Evolutionary conservation across 805 yeast genomes (phyloP).

Genomic region (Diddensiella transvaalensis): DNA sequence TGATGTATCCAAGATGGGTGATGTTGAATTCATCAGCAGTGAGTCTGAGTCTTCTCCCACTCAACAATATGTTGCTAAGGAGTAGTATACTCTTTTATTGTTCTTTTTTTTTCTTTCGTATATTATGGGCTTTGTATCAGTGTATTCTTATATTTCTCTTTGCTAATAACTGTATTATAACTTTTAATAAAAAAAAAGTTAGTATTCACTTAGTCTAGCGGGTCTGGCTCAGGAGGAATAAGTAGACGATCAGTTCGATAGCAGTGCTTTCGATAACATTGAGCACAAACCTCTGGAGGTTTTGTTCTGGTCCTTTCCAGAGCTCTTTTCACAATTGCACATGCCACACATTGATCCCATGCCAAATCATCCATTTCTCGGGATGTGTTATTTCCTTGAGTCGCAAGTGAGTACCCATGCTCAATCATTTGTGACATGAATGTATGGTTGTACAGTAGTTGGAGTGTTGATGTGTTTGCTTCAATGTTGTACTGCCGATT

Average conservation of each 20-base stretch:
- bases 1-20: slow-evolving; percentile 59
- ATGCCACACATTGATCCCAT: slow-evolving; percentile 73
- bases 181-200: too few relatives aligned
- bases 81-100: neutral
- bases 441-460: slow-evolving; percentile 55
- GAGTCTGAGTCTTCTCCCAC: neutral
- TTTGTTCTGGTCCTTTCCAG: slow-evolving; percentile 63
- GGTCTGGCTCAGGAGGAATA: neutral
- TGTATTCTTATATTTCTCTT: too few relatives aligned
- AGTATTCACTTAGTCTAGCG: too few relatives aligned
- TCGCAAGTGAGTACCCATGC: slow-evolving; percentile 75
- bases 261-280: slow-evolving; percentile 71
- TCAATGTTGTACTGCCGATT: slow-evolving; percentile 61
- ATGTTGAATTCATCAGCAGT: slow-evolving; percentile 3
- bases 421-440: slow-evolving; percentile 59
- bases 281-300: slow-evolving; percentile 65
- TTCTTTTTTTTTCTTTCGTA: neutral
- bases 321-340: slow-evolving; percentile 78
- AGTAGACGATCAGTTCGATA: slow-evolving; percentile 27
- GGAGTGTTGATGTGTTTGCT: slow-evolving; percentile 70
- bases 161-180: too few relatives aligned
- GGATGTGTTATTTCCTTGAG: slow-evolving; percentile 61
- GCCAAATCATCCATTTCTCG: slow-evolving; percentile 45
- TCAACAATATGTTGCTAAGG: neutral
- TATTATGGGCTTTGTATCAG: too few relatives aligned